phyloP scores from a whole-genome alignment of 805 yeast genomes.

The Maudiozyma serrabonitensis region DNA sequence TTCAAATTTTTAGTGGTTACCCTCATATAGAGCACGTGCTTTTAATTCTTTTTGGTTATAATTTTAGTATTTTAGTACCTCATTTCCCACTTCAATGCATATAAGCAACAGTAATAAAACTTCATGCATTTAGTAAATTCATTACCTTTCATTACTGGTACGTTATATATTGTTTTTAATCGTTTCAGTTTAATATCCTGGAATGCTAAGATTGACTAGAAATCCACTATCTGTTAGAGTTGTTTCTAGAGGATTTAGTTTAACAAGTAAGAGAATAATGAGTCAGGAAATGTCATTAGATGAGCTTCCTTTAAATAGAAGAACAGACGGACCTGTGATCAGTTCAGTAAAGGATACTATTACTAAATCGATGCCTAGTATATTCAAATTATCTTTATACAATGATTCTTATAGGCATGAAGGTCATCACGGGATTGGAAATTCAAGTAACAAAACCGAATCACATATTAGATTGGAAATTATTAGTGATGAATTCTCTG shows the following conservation, averaged over 20 bases:
- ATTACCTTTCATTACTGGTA: too few species aligned
- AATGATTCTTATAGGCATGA: conserved; percentile 87
- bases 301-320: conserved; percentile 3
- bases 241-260: background rate
- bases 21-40: too few species aligned
- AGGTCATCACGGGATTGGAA: conserved; percentile 74
- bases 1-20: too few species aligned
- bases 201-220: too few species aligned
- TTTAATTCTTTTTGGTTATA: too few species aligned
- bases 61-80: too few species aligned
- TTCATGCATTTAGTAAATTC: too few species aligned
- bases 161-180: too few species aligned
- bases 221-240: too few species aligned
- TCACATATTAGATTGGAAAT: conserved; percentile 74
- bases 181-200: too few species aligned
- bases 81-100: too few species aligned
- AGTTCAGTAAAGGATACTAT: conserved; percentile 3
- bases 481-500: conserved; percentile 59
- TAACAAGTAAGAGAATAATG: background rate
- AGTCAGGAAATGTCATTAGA: background rate
- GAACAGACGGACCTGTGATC: conserved; percentile 7
- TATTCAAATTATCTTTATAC: conserved; percentile 35
- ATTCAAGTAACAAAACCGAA: conserved; percentile 61
- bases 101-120: too few species aligned
- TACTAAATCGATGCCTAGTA: conserved; percentile 2